phyloP scores from a whole-genome alignment of 108 stramenopile species.

The Nitzschia palea region DNA sequence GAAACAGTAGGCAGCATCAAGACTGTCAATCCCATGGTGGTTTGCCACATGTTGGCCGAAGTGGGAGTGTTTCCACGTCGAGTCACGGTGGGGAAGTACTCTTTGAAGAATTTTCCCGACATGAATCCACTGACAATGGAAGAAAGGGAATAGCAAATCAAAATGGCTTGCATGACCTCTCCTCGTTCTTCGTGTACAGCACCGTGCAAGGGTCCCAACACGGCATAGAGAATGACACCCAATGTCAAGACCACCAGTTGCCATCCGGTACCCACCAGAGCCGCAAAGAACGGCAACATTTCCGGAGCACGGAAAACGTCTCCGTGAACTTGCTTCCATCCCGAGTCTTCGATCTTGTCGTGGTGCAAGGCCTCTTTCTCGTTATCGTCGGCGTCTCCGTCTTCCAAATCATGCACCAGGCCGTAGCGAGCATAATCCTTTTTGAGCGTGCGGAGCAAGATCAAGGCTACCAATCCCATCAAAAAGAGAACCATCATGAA shows the following conservation, averaged over 20 bases:
- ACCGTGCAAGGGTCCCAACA: slow-evolving; percentile 90
- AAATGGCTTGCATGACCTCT: slow-evolving; percentile 85
- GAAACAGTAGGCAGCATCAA: slow-evolving; percentile 84
- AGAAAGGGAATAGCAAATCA: slow-evolving; percentile 88
- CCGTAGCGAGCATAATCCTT: slow-evolving; percentile 95
- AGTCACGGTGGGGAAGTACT: slow-evolving; percentile 77
- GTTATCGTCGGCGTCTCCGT: slow-evolving; percentile 55
- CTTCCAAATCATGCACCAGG: slow-evolving; percentile 78
- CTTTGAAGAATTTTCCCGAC: slow-evolving; percentile 90
- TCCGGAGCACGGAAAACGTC: slow-evolving; percentile 95
- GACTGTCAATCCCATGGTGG: slow-evolving; percentile 92
- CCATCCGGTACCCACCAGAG: slow-evolving; percentile 93
- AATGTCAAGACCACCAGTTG: slow-evolving; percentile 92
- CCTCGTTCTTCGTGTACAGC: slow-evolving; percentile 97
- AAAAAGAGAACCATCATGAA: slow-evolving; percentile 99
- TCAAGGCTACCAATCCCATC: slow-evolving; percentile 94
- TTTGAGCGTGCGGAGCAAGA: slow-evolving; percentile 91
- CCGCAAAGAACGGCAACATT: slow-evolving; percentile 84
- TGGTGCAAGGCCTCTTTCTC: slow-evolving; percentile 62
- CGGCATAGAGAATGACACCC: slow-evolving; percentile 93
- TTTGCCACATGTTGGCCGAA: slow-evolving; percentile 61
- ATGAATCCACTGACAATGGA: slow-evolving; percentile 90
- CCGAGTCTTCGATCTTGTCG: slow-evolving; percentile 82
- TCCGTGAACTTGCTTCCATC: slow-evolving; percentile 99
- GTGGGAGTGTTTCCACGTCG: slow-evolving; percentile 42